These are phyloP conservation scores for Mayamaea pseudoterrestris DNA, from an alignment of 108 stramenopile species.

Conservation along the genomic window DNA sequence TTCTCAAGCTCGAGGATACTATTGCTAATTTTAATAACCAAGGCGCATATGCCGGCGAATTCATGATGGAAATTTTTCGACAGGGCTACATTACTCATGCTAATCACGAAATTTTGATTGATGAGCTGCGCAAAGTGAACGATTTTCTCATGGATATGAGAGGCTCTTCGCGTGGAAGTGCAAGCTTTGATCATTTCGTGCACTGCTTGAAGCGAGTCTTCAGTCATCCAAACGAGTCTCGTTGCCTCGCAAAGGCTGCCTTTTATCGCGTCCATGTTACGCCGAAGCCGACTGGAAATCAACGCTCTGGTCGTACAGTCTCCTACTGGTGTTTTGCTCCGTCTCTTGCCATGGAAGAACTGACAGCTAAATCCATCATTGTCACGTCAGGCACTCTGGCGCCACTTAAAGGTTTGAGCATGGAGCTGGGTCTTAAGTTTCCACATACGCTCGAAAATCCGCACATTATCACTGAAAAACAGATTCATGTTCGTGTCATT, in stretches of 20 bases:
- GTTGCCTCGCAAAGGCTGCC: slow-evolving; percentile 64
- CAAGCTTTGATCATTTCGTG: slow-evolving; percentile 56
- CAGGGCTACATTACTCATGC: slow-evolving; percentile 58
- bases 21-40: slow-evolving; percentile 23
- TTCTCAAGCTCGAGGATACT: slow-evolving; percentile 71
- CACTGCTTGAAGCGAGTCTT: slow-evolving; percentile 70
- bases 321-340: slow-evolving; percentile 98
- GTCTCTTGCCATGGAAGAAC: slow-evolving; percentile 85
- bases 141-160: slow-evolving; percentile 65
- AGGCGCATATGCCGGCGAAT: slow-evolving; percentile 60
- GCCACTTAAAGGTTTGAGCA: slow-evolving; percentile 82
- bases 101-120: slow-evolving; percentile 48
- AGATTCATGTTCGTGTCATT: slow-evolving; percentile 80
- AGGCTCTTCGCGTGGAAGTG: slow-evolving; percentile 43
- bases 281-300: slow-evolving; percentile 3
- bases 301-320: slow-evolving; percentile 44
- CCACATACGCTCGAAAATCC: slow-evolving; percentile 81
- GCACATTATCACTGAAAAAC: slow-evolving; percentile 83
- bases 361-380: slow-evolving; percentile 76
- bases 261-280: slow-evolving; percentile 53
- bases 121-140: slow-evolving; percentile 44
- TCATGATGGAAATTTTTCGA: slow-evolving; percentile 69
- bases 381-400: slow-evolving; percentile 94
- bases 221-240: slow-evolving; percentile 43
- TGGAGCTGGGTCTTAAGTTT: slow-evolving; percentile 86